Percentiles rank a stretch among this genome's conserved stretches.
These are phyloP conservation scores for Alternaria arbusti DNA, from an alignment of 2,329 filamentous ascomycete species.

Conservation along the genomic window DNA sequence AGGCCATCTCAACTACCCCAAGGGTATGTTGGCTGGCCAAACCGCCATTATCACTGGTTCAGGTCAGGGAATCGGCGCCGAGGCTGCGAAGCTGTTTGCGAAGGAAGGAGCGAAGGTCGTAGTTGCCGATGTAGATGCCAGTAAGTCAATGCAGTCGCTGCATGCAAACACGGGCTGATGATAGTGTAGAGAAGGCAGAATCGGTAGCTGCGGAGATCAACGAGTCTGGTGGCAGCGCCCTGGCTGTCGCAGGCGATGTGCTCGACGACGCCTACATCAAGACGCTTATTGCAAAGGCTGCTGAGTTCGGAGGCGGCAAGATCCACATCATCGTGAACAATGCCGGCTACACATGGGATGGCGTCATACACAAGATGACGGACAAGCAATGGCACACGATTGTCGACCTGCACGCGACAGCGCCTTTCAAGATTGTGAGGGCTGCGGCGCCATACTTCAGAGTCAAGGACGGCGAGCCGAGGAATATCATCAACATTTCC, in stretches of 20 bases:
- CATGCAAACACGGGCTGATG: conserved; percentile 14
- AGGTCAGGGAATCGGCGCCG: conserved; percentile 87
- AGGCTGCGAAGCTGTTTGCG: conserved; percentile 80
- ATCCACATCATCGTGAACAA: conserved; percentile 94
- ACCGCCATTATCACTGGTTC: conserved; percentile 87
- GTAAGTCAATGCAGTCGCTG: conserved; percentile 48
- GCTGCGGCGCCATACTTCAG: conserved; percentile 86
- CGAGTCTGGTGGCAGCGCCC: conserved; percentile 67
- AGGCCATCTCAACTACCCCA: conserved; percentile 80
- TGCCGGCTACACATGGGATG: conserved; percentile 92
- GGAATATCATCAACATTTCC: conserved; percentile 83
- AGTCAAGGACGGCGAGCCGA: conserved; percentile 79
- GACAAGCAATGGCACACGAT: conserved; percentile 94
- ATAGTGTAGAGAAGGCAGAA: conserved; percentile 68
- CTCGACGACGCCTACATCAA: conserved; percentile 73
- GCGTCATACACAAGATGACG: conserved; percentile 88
- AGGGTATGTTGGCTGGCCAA: conserved; percentile 78
- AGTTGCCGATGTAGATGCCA: conserved; percentile 79
- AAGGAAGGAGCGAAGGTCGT: conserved; percentile 88
- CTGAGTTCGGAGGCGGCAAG: conserved; percentile 83
- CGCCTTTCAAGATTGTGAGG: conserved; percentile 81
- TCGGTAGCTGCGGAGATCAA: conserved; percentile 75
- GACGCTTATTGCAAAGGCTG: conserved; percentile 74
- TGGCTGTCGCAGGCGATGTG: conserved; percentile 79
- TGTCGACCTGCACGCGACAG: conserved; percentile 80